phyloP scores from a whole-genome alignment of 2,329 filamentous ascomycete species.

The Colletotrichum eremochloae region DNA sequence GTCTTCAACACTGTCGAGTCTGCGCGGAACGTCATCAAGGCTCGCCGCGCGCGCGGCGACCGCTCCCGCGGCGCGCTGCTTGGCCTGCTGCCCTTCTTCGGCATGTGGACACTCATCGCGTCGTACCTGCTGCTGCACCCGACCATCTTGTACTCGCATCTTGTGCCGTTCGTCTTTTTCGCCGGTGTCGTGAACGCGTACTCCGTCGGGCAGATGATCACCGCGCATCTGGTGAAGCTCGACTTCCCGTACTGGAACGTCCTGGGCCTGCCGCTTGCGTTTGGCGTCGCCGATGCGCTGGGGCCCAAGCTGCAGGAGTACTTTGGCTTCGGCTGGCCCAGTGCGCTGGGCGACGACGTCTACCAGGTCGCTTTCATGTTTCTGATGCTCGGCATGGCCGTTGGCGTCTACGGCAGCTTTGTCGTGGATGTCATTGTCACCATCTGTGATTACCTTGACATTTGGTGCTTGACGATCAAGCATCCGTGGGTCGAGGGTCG shows the following conservation, averaged over 20 bases:
- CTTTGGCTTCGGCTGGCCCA: slow-evolving; percentile 79
- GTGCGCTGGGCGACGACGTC: slow-evolving; percentile 78
- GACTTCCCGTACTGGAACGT: slow-evolving; percentile 94
- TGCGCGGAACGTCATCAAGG: slow-evolving; percentile 85
- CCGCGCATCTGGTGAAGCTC: slow-evolving; percentile 89
- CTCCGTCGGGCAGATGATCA: slow-evolving; percentile 95
- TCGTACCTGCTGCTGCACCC: slow-evolving; percentile 89
- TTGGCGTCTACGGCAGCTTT: slow-evolving; percentile 97
- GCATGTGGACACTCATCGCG: slow-evolving; percentile 81
- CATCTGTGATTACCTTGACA: slow-evolving; percentile 98
- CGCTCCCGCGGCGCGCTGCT: slow-evolving; percentile 80
- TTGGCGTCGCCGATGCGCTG: slow-evolving; percentile 83
- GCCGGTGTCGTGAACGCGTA: slow-evolving; percentile 94
- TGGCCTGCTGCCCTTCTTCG: slow-evolving; percentile 85
- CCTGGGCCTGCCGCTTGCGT: slow-evolving; percentile 80
- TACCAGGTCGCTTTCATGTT: slow-evolving; percentile 96
- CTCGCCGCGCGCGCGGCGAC: slow-evolving; percentile 81
- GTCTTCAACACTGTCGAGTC: slow-evolving; percentile 87
- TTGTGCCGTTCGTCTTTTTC: slow-evolving; percentile 91
- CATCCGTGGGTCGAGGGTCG: slow-evolving; percentile 71
- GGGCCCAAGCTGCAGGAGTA: slow-evolving; percentile 75
- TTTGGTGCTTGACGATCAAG: slow-evolving; percentile 99
- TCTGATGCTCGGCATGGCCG: slow-evolving; percentile 82
- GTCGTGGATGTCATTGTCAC: slow-evolving; percentile 97
- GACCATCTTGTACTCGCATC: slow-evolving; percentile 82